Percentiles rank a stretch among this genome's conserved stretches.
phyloP scores from a whole-genome alignment of 2,329 filamentous ascomycete species.

The Neonectria punicea region DNA sequence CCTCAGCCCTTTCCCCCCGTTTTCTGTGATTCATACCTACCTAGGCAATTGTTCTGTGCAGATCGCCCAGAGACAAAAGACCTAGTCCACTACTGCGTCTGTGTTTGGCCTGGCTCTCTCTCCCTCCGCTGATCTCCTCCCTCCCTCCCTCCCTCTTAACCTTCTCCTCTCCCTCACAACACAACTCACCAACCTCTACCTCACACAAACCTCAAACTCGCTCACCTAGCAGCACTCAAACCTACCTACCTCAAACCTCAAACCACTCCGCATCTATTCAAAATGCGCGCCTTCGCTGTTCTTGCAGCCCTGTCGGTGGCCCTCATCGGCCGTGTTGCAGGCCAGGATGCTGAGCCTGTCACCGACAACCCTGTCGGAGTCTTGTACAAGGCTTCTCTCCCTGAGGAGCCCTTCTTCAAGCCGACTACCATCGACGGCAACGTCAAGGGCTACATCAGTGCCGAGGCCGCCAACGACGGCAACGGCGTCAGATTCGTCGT shows the following conservation, averaged over 20 bases:
- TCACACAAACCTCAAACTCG: background rate
- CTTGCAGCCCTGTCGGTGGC: conserved; percentile 43
- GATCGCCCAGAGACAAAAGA: background rate
- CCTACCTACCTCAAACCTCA: background rate
- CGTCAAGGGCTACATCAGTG: conserved; percentile 63
- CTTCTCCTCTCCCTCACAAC: background rate
- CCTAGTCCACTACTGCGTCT: background rate
- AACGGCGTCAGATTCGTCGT: conserved; percentile 66
- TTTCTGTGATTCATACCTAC: background rate
- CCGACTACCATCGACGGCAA: conserved; percentile 60
- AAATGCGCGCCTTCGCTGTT: conserved; percentile 38
- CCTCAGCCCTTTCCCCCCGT: background rate
- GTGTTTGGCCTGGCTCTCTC: background rate
- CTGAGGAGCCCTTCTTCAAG: conserved; percentile 62
- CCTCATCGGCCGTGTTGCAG: conserved; percentile 42
- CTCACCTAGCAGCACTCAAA: background rate
- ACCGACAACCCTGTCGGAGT: conserved; percentile 65
- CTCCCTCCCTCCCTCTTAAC: background rate
- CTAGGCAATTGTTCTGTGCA: background rate
- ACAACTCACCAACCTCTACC: background rate
- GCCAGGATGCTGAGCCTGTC: conserved; percentile 61
- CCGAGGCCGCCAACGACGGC: conserved; percentile 57
- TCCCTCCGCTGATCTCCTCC: background rate
- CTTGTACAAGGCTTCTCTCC: conserved; percentile 67
- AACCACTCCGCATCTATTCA: conserved; percentile 6